Percentiles rank a stretch among this genome's conserved stretches.
Conservation (phyloP, 441 rosid species). For the Euphorbia celastroides region DNA sequence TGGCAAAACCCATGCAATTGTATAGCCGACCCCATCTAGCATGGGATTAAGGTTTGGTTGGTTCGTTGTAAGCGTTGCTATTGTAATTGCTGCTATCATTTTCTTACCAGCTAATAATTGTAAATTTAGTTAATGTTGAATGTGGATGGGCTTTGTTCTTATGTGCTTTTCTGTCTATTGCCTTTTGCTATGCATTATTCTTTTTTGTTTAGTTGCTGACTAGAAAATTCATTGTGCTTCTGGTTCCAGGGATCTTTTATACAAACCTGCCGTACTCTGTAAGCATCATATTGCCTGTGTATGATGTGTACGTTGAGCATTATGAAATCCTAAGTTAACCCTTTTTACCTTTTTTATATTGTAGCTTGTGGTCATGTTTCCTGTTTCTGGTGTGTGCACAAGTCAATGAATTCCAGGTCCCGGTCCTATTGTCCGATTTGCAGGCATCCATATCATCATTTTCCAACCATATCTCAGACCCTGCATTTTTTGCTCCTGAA, state of each 20-base stretch:
- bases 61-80: background rate
- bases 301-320: background rate
- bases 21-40: too few relatives aligned
- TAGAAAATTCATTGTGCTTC: constrained; percentile 9
- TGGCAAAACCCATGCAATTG: background rate
- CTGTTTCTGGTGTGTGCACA: constrained; percentile 88
- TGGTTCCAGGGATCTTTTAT: constrained; percentile 70
- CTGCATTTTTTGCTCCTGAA: constrained; percentile 63
- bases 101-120: background rate
- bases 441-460: constrained; percentile 55
- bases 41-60: too few relatives aligned
- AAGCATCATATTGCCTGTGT: constrained; percentile 19
- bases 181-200: background rate
- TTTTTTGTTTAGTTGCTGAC: constrained; percentile 2
- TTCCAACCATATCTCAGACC: constrained; percentile 52
- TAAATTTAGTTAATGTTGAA: background rate
- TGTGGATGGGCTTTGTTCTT: constrained; percentile 2
- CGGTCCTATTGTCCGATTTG: constrained; percentile 67
- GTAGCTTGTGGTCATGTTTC: constrained; percentile 88
- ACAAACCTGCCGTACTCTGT: constrained; percentile 77
- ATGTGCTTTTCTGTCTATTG: background rate
- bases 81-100: background rate
- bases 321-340: constrained; percentile 6
- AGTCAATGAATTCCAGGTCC: constrained; percentile 34
- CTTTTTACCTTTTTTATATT: constrained; percentile 5